Evolutionary conservation across 1,284 basidiomycete species (phyloP).

Genomic region (Naganishia sp.): DNA sequence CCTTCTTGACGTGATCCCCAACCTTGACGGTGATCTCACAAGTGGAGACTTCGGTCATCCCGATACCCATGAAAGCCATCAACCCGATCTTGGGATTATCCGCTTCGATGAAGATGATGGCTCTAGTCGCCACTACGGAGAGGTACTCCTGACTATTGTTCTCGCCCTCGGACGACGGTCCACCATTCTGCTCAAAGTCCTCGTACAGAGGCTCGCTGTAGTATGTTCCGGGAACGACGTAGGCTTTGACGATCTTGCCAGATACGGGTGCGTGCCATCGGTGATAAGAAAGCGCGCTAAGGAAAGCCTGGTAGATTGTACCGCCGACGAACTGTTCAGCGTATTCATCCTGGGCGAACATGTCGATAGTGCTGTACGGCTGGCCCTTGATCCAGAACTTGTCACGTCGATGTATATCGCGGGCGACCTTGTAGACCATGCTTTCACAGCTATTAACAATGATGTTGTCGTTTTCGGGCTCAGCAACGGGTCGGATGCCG

Average conservation of each 20-base stretch:
- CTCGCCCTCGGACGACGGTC: constrained; percentile 43
- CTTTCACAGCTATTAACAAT: constrained; percentile 59
- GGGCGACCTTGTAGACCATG: constrained; percentile 52
- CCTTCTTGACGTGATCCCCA: constrained; percentile 54
- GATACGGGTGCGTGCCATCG: constrained; percentile 62
- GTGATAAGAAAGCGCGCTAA: constrained; percentile 59
- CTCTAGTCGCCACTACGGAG: constrained; percentile 56
- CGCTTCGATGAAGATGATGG: constrained; percentile 61
- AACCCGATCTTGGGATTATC: constrained; percentile 59
- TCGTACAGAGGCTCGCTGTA: constrained; percentile 53
- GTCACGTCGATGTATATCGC: constrained; percentile 51
- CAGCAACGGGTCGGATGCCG: constrained; percentile 54
- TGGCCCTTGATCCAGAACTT: constrained; percentile 59
- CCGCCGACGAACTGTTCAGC: constrained; percentile 57
- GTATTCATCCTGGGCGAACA: constrained; percentile 52
- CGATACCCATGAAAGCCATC: constrained; percentile 60
- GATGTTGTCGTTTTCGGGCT: constrained; percentile 52
- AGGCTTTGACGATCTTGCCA: constrained; percentile 57
- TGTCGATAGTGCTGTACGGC: constrained; percentile 56
- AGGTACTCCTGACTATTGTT: constrained; percentile 52
- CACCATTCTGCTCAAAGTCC: constrained; percentile 39
- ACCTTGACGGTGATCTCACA: constrained; percentile 54
- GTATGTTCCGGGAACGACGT: constrained; percentile 59
- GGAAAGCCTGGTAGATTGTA: constrained; percentile 62
- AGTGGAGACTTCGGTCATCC: constrained; percentile 64